Evolutionary conservation across 1,284 basidiomycete species (phyloP).

Genomic region (Cryptococcus sp.): DNA sequence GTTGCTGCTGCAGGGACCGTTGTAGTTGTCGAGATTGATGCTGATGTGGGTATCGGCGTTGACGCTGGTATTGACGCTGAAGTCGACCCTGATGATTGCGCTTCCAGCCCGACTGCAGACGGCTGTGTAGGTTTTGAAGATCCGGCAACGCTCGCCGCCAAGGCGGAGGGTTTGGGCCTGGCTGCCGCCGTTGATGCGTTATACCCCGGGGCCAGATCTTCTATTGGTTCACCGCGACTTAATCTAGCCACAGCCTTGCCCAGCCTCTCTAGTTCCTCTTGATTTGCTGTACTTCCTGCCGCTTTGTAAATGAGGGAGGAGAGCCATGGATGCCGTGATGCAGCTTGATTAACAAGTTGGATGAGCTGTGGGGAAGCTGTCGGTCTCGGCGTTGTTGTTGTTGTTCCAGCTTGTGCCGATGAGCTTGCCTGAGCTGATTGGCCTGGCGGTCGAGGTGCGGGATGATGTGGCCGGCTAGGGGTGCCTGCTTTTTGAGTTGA

Average conservation of each 20-base stretch:
- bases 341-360: slow-evolving; percentile 47
- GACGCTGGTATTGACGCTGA: slow-evolving; percentile 5
- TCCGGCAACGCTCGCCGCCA: background rate
- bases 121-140: background rate
- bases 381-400: background rate
- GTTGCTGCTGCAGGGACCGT: background rate
- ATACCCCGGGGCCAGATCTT: slow-evolving; percentile 15
- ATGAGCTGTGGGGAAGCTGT: slow-evolving; percentile 33
- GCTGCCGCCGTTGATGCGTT: background rate
- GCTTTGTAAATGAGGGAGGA: slow-evolving; percentile 50
- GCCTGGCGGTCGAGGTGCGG: background rate
- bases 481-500: background rate
- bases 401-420: background rate
- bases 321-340: slow-evolving; percentile 43
- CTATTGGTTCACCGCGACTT: slow-evolving; percentile 34
- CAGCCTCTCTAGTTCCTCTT: slow-evolving; percentile 46
- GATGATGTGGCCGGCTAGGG: background rate
- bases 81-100: background rate
- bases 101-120: background rate
- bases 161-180: background rate
- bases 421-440: background rate
- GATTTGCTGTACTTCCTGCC: slow-evolving; percentile 42
- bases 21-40: background rate
- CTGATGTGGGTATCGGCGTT: background rate
- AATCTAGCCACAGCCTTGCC: slow-evolving; percentile 43